Evolutionary conservation across 2,329 filamentous ascomycete species (phyloP), one percentile per base, ranked within the genome.

Genomic region (Tolypocladium paradoxum): DNA sequence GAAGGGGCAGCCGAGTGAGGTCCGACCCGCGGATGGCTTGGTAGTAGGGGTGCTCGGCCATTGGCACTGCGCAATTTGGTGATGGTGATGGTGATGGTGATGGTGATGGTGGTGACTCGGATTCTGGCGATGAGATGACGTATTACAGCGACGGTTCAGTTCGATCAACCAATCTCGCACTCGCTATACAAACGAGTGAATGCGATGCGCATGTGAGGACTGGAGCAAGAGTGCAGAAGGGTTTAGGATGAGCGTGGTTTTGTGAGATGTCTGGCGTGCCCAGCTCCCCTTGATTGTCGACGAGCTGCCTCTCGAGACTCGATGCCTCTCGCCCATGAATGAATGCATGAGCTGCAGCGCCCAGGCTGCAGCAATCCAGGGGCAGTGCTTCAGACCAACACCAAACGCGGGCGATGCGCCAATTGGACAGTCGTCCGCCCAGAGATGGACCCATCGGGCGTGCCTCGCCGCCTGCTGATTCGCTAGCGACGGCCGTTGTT

Each of bases 401-500:
- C 24, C 40, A 46, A 29, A 29, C 27, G 24, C 16, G 8, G 20
- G 11, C 27, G 31, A 50, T 49, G 46, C 46, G 27, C 49, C 51
- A 52, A 53, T 54, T 46, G 46, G 50, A 29, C 18, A 33, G 27
- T 6, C 12, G 6, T 16, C 38, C 27, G 16, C 35, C 12, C 31
- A 18, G 43, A 4, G 6, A 31, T 40, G 49, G 50, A n/a, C 33
- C 38, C 43, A 14, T 6, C 7, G 11, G n/a, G 20, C 14, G 4
- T 18, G 11, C 22, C 24, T 34, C 33, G 38, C 29, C 29, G 37
- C 38, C 36, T 51, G 53, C 53, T 63, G 59, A 63, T 63, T 63
- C 54, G 61, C 56, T 62, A 61, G 60, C 68, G 67, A 55, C 53
- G 64, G 55, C 60, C 63, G 53, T 52, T 63, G 58, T 65, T 61